Evolutionary conservation across 2,329 filamentous ascomycete species (phyloP), one percentile per base, ranked within the genome.

Genomic region (Metarhizium brunneum): DNA sequence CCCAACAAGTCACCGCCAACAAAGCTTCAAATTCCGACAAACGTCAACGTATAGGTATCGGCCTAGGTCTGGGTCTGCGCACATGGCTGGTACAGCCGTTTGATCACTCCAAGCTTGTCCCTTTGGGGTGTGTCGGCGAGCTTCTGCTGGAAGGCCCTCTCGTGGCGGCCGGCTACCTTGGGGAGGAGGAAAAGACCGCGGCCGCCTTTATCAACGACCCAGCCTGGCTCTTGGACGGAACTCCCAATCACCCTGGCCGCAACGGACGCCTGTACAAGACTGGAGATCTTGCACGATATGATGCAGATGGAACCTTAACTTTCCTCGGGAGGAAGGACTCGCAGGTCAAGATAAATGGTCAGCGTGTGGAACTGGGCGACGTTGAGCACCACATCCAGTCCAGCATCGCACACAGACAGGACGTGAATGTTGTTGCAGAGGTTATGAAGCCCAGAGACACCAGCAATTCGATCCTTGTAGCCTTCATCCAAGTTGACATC

Each of bases 381-480:
- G 18, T 47, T 25, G 45, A 47, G 45, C 14, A 40, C 14, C 38
- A 40, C 38, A 11, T 40, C 1, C 38, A 40, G 38, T 40, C 38
- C 13, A 40, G 14, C 38, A 13, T 40, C 4, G 5, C 4, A 3
- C 25, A 76, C 86, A 58, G 76, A 86, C 47, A 68, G 6, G 42
- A 54, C 25, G n/a, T 32, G 7, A 45, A 55, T 6, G 53, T 56
- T 10, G 53, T 57, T n/a, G 56, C 53, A 29, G 53, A 57, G 20
- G 54, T 54, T 13, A 48, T 55, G 6, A 47, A 29, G 8, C 53
- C 50, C 7, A 10, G 5, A 3, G 47, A 20, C 13, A 50, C 45
- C 16, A 50, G n/a, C 18, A 53, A 52, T 4, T 7, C 40, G 13
- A 53, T 55, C 7, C 56, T 57, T 5, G 14, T 50, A 7, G 53